These are phyloP conservation scores for Gyrodon lividus DNA, from an alignment of 768 basidiomycete species.

Conservation along the genomic window DNA sequence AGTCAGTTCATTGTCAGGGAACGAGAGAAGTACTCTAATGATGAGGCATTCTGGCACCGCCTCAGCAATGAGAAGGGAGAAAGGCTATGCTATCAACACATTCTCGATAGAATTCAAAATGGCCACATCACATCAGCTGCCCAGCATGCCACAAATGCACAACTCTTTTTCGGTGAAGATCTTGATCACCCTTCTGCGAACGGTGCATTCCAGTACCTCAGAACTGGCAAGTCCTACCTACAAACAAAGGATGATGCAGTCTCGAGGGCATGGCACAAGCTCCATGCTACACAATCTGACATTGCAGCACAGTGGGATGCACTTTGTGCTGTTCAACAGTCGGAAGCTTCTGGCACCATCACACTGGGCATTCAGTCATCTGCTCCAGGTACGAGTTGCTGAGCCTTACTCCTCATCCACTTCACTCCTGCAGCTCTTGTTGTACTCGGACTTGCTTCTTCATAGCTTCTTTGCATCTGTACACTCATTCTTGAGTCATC, in stretches of 20 bases:
- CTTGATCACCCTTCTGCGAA: conserved; percentile 3
- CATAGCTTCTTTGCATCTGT: not conserved
- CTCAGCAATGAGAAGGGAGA: conserved; percentile 9
- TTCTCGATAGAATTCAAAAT: conserved; percentile 3
- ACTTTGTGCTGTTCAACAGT: not conserved
- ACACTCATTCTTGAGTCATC: not conserved
- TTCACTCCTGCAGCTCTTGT: not conserved
- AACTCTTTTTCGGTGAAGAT: conserved; percentile 9
- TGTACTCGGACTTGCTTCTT: not conserved
- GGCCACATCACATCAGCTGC: not conserved
- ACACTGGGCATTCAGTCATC: not conserved
- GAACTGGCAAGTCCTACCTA: conserved; percentile 1
- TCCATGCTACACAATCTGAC: not conserved
- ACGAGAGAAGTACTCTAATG: conserved; percentile 1
- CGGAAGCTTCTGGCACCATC: too few species aligned
- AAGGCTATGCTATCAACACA: conserved; percentile 2
- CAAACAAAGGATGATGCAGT: conserved; percentile 9
- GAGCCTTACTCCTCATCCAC: not conserved
- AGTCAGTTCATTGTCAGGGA: conserved; percentile 16
- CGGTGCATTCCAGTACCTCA: conserved; percentile 9
- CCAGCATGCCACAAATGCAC: conserved; percentile 6
- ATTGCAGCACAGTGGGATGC: not conserved
- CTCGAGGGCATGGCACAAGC: conserved; percentile 7
- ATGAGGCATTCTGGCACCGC: conserved; percentile 11
- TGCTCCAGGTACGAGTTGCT: not conserved